A percentile compares a stretch with the other conserved stretches of the same genome.
These are phyloP conservation scores for Cladosporium sp. DNA, from an alignment of 2,329 filamentous ascomycete species.

Conservation along the genomic window DNA sequence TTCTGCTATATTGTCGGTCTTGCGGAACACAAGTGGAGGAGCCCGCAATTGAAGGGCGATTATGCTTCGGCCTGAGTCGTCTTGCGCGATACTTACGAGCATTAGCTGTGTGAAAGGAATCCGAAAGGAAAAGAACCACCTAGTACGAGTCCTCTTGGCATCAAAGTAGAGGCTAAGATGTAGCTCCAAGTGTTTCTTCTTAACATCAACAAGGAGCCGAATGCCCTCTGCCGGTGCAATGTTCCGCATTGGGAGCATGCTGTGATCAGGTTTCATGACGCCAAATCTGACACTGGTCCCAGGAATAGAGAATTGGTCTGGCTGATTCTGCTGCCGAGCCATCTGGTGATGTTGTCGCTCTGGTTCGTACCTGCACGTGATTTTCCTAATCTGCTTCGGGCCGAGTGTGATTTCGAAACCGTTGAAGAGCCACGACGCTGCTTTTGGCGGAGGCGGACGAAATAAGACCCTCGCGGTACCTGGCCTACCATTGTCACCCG, in stretches of 20 bases:
- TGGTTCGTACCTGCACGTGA: background rate
- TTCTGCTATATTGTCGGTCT: conserved; percentile 16
- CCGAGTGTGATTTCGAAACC: conserved; percentile 7
- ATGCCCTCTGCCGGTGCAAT: conserved; percentile 20
- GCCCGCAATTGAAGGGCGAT: conserved; percentile 36
- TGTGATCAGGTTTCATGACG: conserved; percentile 45
- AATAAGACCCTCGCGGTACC: conserved; percentile 17
- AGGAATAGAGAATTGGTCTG: background rate
- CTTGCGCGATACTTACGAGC: conserved; percentile 12
- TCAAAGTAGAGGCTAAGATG: background rate
- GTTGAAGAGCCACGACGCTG: conserved; percentile 13
- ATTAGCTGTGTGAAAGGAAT: conserved; percentile 21
- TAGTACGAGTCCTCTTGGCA: background rate
- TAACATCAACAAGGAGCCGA: no score
- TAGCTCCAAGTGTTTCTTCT: background rate
- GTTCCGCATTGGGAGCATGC: conserved; percentile 56
- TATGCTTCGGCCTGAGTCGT: conserved; percentile 17
- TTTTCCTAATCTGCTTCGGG: background rate
- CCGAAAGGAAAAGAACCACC: conserved; percentile 17
- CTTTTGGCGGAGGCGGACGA: conserved; percentile 17
- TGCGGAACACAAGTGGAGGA: conserved; percentile 24
- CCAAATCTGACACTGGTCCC: conserved; percentile 46
- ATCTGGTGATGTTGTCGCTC: background rate
- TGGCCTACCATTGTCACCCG: background rate
- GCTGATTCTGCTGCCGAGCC: background rate